phyloP scores from a whole-genome alignment of 1,139 yeast genomes.

The Debaryomycetaceae sp. region DNA sequence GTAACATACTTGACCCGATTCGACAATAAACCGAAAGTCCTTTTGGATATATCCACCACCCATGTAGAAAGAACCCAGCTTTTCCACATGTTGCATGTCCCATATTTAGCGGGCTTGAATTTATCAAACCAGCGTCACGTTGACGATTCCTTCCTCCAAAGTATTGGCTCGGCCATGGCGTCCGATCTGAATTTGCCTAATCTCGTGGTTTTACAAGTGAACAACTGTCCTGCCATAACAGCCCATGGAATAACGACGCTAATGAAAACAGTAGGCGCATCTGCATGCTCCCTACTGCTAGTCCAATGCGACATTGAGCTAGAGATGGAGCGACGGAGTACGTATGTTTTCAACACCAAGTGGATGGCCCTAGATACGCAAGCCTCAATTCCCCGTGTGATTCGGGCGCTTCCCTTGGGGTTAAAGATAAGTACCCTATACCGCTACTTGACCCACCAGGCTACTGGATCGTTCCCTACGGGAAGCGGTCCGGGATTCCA shows the following conservation, averaged over 20 bases:
- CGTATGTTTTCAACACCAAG: conserved; percentile 11
- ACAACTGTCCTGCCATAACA: conserved; percentile 16
- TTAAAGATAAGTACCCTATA: conserved; percentile 14
- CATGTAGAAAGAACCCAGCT: conserved; percentile 8
- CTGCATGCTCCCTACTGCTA: conserved; percentile 11
- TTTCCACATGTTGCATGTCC: conserved; percentile 18
- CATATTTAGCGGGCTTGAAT: conserved; percentile 21
- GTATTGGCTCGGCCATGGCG: conserved; percentile 13
- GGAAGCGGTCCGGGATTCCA: conserved; percentile 1
- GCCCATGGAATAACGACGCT: conserved; percentile 10
- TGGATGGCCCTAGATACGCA: conserved; percentile 12
- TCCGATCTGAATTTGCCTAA: conserved; percentile 13
- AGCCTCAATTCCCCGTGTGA: conserved; percentile 3
- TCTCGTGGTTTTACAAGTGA: conserved; percentile 15
- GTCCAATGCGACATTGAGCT: conserved; percentile 13
- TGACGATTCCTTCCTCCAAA: conserved; percentile 22
- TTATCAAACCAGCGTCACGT: conserved; percentile 16
- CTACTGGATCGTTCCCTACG: not conserved
- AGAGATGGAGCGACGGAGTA: too few species aligned
- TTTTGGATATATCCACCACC: not conserved
- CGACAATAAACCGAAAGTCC: not conserved
- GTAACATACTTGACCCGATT: conserved; percentile 7
- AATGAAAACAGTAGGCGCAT: conserved; percentile 6
- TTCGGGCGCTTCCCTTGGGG: conserved; percentile 16
- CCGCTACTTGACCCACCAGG: not conserved